Percentiles rank a stretch among this genome's conserved stretches.
These are phyloP conservation scores for Ophiosphaerella herpotricha DNA, from an alignment of 2,329 filamentous ascomycete genomes.

Conservation along the genomic window DNA sequence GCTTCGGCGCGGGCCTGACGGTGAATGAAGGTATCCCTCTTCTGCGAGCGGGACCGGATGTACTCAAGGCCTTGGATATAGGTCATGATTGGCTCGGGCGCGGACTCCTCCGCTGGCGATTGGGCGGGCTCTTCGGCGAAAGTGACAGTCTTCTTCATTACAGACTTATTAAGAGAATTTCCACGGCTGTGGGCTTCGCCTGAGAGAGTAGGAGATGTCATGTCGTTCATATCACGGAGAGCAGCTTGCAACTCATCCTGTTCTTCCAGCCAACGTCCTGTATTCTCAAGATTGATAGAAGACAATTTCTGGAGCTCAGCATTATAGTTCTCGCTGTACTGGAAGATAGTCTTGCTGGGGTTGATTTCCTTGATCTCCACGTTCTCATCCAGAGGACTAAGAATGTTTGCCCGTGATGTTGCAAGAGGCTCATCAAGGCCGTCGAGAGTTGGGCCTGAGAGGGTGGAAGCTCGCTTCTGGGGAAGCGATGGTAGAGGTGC, in stretches of 20 bases:
- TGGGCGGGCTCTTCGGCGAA: conserved; percentile 60
- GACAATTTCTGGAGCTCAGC: conserved; percentile 73
- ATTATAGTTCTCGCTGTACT: conserved; percentile 77
- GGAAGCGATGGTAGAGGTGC: conserved; percentile 19
- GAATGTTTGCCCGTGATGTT: conserved; percentile 36
- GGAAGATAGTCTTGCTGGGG: conserved; percentile 67
- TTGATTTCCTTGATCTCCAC: conserved; percentile 60
- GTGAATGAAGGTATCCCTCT: conserved; percentile 80
- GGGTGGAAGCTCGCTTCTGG: conserved; percentile 24
- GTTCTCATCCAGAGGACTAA: conserved; percentile 44
- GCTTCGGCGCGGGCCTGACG: conserved; percentile 85
- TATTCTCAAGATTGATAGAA: conserved; percentile 78
- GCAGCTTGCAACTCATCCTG: conserved; percentile 78
- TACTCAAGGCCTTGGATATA: conserved; percentile 89
- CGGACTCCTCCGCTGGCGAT: conserved; percentile 29
- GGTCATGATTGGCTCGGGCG: conserved; percentile 65
- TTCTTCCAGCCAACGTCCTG: conserved; percentile 81
- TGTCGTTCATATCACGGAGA: conserved; percentile 59
- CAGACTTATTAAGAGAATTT: conserved; percentile 45
- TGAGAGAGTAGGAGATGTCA: conserved; percentile 48
- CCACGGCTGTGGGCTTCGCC: conserved; percentile 38
- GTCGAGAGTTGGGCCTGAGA: conserved; percentile 42
- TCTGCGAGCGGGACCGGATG: conserved; percentile 67
- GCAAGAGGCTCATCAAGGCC: conserved; percentile 37
- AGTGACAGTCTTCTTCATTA: conserved; percentile 73